These are phyloP conservation scores for Scheffersomyces quercinus DNA, from an alignment of 1,139 yeast species.

Conservation along the genomic window DNA sequence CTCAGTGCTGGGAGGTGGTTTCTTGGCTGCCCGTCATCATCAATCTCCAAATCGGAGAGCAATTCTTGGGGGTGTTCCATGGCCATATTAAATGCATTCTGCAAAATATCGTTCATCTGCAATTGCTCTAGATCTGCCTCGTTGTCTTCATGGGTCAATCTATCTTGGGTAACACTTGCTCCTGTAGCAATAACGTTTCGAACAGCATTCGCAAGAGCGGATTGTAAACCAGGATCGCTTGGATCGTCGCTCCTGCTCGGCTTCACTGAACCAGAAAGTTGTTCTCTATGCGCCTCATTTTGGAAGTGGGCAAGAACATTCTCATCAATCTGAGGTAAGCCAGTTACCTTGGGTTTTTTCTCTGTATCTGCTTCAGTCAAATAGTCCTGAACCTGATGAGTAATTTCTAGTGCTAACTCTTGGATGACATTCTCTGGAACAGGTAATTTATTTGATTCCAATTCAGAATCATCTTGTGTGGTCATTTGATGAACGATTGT, in stretches of 20 bases:
- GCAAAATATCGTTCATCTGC: conserved; percentile 67
- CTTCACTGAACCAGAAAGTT: background rate
- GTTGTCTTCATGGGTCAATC: conserved; percentile 23
- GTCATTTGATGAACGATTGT: conserved; percentile 22
- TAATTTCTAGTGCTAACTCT: conserved; percentile 35
- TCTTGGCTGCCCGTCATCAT: conserved; percentile 16
- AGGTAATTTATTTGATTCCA: conserved; percentile 3
- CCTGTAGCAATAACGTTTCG: conserved; percentile 20
- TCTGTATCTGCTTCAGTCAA: conserved; percentile 10
- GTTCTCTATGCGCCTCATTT: conserved; percentile 32
- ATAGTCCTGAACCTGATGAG: conserved; percentile 35
- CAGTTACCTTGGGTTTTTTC: conserved; percentile 11
- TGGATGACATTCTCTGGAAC: conserved; percentile 27
- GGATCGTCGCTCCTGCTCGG: too few relatives aligned
- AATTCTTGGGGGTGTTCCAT: conserved; percentile 63
- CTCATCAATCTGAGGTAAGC: conserved; percentile 40
- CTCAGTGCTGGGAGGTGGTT: background rate
- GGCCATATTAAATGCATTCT: conserved; percentile 73
- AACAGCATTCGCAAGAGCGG: conserved; percentile 28
- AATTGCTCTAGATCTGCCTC: conserved; percentile 51
- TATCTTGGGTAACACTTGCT: background rate
- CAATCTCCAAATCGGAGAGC: conserved; percentile 48
- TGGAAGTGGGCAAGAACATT: conserved; percentile 41
- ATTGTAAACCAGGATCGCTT: conserved; percentile 12
- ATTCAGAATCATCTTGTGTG: conserved; percentile 7